phyloP scores from a whole-genome alignment of 768 basidiomycete species.

The Lactifluus piperatus region DNA sequence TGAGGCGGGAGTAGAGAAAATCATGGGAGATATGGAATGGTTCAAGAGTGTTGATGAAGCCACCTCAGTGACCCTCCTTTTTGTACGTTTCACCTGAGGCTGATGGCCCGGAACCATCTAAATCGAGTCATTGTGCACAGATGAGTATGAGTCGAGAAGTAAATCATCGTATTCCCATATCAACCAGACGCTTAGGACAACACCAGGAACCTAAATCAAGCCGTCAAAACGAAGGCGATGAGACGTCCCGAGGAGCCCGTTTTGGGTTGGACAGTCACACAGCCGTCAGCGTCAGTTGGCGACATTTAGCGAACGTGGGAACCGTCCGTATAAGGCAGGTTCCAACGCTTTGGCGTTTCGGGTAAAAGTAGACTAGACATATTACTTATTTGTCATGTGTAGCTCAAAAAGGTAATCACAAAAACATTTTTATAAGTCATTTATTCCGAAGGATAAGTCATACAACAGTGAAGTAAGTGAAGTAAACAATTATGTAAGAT shows the following conservation, averaged over 20 bases:
- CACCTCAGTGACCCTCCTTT: background rate
- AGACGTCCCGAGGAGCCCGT: too few species aligned
- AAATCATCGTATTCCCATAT: background rate
- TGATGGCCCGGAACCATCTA: background rate
- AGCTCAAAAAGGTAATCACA: too few species aligned
- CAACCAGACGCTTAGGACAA: background rate
- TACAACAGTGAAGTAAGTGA: too few species aligned
- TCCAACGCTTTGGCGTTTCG: too few species aligned
- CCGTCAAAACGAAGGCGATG: background rate
- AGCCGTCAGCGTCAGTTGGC: too few species aligned
- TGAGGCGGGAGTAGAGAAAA: constrained; percentile 3
- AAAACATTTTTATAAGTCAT: too few species aligned
- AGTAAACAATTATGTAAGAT: too few species aligned
- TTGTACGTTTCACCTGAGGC: constrained; percentile 1
- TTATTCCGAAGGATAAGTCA: too few species aligned
- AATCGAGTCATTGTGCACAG: constrained; percentile 3
- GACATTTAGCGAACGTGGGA: too few species aligned
- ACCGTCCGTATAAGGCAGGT: too few species aligned
- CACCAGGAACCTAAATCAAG: background rate
- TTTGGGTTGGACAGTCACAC: constrained; percentile 1
- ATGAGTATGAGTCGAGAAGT: background rate
- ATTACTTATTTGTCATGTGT: too few species aligned
- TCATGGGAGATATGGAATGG: background rate
- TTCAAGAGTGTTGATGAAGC: background rate
- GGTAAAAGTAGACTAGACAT: too few species aligned